These are phyloP conservation scores for Suillus bovinus DNA, from an alignment of 768 basidiomycete genomes.

Conservation along the genomic window DNA sequence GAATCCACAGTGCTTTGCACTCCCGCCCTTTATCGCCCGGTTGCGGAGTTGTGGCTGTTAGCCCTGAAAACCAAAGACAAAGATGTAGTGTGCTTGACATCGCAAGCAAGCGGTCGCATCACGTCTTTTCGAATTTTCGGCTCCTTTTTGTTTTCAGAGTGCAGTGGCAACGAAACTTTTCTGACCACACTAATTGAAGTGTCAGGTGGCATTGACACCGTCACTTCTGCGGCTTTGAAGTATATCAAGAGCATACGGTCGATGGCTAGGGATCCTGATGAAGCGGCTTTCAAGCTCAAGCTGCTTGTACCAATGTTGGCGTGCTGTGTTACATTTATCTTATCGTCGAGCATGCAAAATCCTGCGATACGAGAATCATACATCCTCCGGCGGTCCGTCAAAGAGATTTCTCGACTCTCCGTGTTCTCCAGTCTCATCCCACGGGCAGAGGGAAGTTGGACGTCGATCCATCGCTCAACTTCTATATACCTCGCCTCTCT, in stretches of 20 bases:
- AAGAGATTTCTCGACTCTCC: background rate
- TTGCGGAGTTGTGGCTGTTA: background rate
- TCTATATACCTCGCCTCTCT: background rate
- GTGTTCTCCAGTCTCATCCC: background rate
- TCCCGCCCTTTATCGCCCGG: background rate
- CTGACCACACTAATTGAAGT: background rate
- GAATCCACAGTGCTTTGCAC: no score
- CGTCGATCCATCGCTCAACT: background rate
- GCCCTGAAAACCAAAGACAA: background rate
- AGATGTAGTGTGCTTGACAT: background rate
- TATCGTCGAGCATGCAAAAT: background rate
- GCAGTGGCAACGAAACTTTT: background rate
- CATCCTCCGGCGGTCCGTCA: background rate
- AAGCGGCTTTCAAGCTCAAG: background rate
- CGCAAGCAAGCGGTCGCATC: fast-evolving
- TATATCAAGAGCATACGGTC: background rate
- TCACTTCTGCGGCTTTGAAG: background rate
- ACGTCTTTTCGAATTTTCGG: background rate
- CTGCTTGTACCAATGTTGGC: background rate
- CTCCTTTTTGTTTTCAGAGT: background rate
- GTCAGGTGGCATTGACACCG: background rate
- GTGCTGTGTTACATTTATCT: background rate
- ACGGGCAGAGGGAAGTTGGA: background rate
- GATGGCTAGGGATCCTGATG: background rate
- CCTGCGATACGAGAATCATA: background rate